These are phyloP conservation scores for Fusarium udum DNA, from an alignment of 2,329 filamentous ascomycete genomes.

Conservation along the genomic window DNA sequence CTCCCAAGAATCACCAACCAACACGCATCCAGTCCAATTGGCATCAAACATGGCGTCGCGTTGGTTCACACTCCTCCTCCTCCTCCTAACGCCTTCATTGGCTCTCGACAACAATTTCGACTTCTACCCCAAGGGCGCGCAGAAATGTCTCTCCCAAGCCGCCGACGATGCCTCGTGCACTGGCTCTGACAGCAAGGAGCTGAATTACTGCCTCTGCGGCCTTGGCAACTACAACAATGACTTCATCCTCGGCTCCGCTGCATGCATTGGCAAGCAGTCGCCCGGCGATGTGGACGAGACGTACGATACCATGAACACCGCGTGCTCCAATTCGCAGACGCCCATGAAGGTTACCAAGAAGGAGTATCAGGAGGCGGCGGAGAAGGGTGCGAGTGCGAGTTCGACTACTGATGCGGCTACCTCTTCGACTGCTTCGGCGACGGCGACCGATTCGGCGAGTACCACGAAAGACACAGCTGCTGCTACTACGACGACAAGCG, in stretches of 20 bases:
- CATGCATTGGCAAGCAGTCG: slow-evolving; percentile 53
- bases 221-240: slow-evolving; percentile 52
- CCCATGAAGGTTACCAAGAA: slow-evolving; percentile 54
- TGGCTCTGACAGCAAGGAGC: slow-evolving; percentile 48
- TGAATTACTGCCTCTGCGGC: slow-evolving; percentile 61
- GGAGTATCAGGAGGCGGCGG: slow-evolving; percentile 51
- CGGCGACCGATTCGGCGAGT: neutral
- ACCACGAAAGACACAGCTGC: neutral
- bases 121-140: slow-evolving; percentile 46
- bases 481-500: neutral
- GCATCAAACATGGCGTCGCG: slow-evolving; percentile 40
- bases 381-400: slow-evolving; percentile 3
- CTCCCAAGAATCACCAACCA: neutral
- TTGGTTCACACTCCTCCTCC: slow-evolving; percentile 46
- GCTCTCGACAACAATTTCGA: slow-evolving; percentile 46
- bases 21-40: neutral
- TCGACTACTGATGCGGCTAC: neutral
- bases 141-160: slow-evolving; percentile 55
- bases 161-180: slow-evolving; percentile 54
- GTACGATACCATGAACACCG: slow-evolving; percentile 55
- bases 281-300: slow-evolving; percentile 52
- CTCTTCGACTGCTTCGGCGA: slow-evolving; percentile 3
- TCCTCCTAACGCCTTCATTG: slow-evolving; percentile 37
- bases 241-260: slow-evolving; percentile 59
- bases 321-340: slow-evolving; percentile 57